These are phyloP conservation scores for Arachis stenosperma DNA, from an alignment of 306 rosid species.

Conservation along the genomic window DNA sequence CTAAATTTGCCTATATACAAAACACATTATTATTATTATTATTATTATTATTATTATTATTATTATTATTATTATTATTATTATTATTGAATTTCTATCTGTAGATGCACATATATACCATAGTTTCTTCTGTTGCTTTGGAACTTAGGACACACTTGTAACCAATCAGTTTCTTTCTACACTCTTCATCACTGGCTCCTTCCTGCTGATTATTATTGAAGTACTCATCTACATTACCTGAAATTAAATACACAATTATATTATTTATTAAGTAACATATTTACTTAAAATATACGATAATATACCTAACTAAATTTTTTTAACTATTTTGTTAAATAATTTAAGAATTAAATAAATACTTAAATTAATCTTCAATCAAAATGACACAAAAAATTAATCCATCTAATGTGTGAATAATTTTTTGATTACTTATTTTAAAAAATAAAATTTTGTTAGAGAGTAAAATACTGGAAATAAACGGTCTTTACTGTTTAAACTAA, in stretches of 20 bases:
- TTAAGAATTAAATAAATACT: too few relatives aligned
- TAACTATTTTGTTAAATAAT: too few relatives aligned
- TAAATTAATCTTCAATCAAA: too few relatives aligned
- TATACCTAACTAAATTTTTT: neutral
- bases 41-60: too few relatives aligned
- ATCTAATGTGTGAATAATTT: too few relatives aligned
- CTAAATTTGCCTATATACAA: slow-evolving; percentile 68
- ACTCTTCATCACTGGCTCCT: slow-evolving; percentile 39
- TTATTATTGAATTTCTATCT: too few relatives aligned
- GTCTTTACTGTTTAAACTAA: too few relatives aligned
- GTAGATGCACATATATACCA: slow-evolving; percentile 47
- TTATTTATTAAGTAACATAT: neutral
- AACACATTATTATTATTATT: neutral
- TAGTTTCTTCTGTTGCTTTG: slow-evolving; percentile 66
- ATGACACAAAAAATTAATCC: too few relatives aligned
- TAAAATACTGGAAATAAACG: too few relatives aligned
- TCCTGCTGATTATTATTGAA: slow-evolving; percentile 34
- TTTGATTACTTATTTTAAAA: too few relatives aligned
- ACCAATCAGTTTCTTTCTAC: slow-evolving; percentile 48
- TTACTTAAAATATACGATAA: neutral
- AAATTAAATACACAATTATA: neutral
- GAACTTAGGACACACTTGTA: slow-evolving; percentile 72
- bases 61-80: too few relatives aligned
- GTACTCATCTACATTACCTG: slow-evolving; percentile 64
- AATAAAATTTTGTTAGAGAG: too few relatives aligned